Conservation (phyloP, 345 rosid genomes). For the Populus deltoides region DNA sequence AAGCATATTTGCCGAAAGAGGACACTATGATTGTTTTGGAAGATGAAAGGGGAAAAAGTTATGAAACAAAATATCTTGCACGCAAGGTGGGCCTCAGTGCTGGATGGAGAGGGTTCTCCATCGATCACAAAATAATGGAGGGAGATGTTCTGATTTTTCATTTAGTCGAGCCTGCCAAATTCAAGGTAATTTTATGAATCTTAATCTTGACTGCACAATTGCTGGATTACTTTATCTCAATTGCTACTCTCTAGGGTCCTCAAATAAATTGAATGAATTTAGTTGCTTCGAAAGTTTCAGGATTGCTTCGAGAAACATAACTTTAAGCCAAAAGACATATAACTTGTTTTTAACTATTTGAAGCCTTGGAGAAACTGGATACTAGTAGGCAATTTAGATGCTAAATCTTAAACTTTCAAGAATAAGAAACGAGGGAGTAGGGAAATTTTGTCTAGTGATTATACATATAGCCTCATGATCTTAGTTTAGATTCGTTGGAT, state of each 20-base stretch:
- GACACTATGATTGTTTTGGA: conserved; percentile 9
- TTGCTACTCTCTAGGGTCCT: no score
- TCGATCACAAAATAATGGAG: conserved; percentile 15
- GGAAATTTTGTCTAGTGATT: not conserved
- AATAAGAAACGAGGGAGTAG: not conserved
- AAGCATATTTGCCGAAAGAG: conserved; percentile 10
- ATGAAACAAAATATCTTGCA: conserved; percentile 10
- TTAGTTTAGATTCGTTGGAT: not conserved
- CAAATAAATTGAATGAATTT: no score
- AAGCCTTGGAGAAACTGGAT: no score
- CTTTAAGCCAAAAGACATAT: no score
- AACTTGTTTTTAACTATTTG: no score
- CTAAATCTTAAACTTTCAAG: no score
- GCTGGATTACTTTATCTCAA: not conserved
- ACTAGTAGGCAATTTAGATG: no score
- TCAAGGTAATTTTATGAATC: conserved; percentile 12
- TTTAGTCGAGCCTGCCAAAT: conserved; percentile 4
- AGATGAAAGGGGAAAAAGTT: conserved; percentile 11
- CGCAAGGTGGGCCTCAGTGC: conserved; percentile 15
- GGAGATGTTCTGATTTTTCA: conserved; percentile 20
- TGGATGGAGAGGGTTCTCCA: conserved; percentile 23
- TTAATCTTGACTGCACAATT: not conserved
- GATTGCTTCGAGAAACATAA: no score
- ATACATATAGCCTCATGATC: not conserved
- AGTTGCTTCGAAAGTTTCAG: no score